These are phyloP conservation scores for Fraxinus velutina DNA, from an alignment of 305 asterid genomes.

Conservation along the genomic window DNA sequence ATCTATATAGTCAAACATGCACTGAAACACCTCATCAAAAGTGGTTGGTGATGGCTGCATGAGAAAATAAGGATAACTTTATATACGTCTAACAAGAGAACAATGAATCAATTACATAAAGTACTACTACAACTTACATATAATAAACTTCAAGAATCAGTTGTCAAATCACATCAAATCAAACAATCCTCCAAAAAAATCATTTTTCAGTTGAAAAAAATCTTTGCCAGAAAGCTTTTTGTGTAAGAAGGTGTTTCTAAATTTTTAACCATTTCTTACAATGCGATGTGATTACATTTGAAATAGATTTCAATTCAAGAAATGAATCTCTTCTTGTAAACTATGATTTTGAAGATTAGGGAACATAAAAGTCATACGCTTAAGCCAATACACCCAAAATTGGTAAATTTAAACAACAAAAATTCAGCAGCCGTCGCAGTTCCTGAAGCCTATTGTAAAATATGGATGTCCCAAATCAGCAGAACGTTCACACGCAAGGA, in stretches of 20 bases:
- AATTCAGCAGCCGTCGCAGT: background rate
- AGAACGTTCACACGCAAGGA: background rate
- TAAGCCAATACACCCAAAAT: background rate
- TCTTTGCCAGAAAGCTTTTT: background rate
- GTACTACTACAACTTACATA: background rate
- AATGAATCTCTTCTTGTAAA: background rate
- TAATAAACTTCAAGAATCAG: background rate
- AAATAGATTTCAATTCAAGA: background rate
- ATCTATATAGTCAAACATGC: slow-evolving; percentile 95
- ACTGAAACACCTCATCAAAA: slow-evolving; percentile 88
- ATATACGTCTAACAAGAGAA: background rate
- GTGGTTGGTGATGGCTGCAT: slow-evolving; percentile 97
- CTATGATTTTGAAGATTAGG: background rate
- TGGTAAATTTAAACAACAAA: background rate
- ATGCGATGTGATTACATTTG: background rate
- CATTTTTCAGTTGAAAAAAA: background rate
- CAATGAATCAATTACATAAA: background rate
- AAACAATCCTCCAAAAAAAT: background rate
- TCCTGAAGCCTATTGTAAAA: background rate
- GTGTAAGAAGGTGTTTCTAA: background rate
- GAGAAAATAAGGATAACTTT: slow-evolving; percentile 22
- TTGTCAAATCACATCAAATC: background rate
- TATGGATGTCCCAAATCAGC: background rate
- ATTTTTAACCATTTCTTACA: background rate
- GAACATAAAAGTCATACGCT: background rate